A percentile compares a stretch with the other conserved stretches of the same genome.
These are phyloP conservation scores for Candida pseudoglaebosa DNA, from an alignment of 805 yeast genomes.

Conservation along the genomic window DNA sequence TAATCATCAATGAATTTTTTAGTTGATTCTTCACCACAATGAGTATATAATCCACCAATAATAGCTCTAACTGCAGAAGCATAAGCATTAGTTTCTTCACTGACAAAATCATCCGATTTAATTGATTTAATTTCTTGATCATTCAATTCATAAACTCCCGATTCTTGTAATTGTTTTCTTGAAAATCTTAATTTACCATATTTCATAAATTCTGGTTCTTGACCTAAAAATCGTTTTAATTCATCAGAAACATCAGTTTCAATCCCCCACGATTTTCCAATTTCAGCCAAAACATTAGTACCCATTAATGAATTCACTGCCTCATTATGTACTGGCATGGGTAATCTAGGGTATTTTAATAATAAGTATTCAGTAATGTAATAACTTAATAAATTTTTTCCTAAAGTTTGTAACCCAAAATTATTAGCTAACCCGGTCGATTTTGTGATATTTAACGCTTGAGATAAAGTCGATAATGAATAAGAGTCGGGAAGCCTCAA, in stretches of 20 bases:
- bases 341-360: conserved; percentile 83
- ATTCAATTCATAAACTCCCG: conserved; percentile 47
- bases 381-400: conserved; percentile 70
- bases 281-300: conserved; percentile 54
- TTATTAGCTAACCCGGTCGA: conserved; percentile 60
- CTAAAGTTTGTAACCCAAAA: conserved; percentile 75
- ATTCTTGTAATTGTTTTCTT: conserved; percentile 32
- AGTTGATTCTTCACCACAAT: conserved; percentile 61
- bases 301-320: conserved; percentile 78
- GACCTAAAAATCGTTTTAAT: conserved; percentile 61
- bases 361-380: conserved; percentile 72
- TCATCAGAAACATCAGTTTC: conserved; percentile 65
- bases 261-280: conserved; percentile 86
- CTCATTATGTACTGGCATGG: conserved; percentile 68
- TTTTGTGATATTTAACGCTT: conserved; percentile 64
- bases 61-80: conserved; percentile 79
- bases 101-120: conserved; percentile 19
- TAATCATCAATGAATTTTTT: conserved; percentile 68
- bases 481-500: conserved; percentile 57
- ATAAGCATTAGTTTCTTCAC: conserved; percentile 43
- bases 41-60: conserved; percentile 77
- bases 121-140: conserved; percentile 19
- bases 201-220: conserved; percentile 63
- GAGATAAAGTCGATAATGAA: conserved; percentile 66
- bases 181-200: conserved; percentile 65